A percentile compares a stretch with the other conserved stretches of the same genome.
Conservation (phyloP, 495 filamentous ascomycete genomes). For the Neurospora terricola region DNA sequence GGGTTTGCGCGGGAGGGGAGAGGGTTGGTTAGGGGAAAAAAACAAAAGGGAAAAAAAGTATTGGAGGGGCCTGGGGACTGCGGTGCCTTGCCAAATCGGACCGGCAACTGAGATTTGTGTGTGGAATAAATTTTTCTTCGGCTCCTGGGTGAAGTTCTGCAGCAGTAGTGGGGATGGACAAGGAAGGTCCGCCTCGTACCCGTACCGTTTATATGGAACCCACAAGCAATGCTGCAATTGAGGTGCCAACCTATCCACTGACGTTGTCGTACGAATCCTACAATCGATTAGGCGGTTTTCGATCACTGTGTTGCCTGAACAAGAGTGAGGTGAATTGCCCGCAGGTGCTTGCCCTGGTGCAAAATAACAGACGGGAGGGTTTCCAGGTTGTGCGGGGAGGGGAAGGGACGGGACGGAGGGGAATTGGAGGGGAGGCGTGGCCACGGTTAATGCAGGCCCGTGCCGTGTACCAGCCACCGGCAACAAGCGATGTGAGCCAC, state of each 20-base stretch:
- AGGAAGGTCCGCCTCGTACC: background rate
- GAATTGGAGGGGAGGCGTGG: background rate
- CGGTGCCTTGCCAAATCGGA: slow-evolving; percentile 16
- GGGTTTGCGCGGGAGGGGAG: background rate
- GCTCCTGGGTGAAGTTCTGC: slow-evolving; percentile 14
- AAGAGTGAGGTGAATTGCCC: background rate
- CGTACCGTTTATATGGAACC: background rate
- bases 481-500: background rate
- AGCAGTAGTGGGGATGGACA: slow-evolving; percentile 21
- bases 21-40: slow-evolving; percentile 6
- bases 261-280: background rate
- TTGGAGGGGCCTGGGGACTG: slow-evolving; percentile 7
- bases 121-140: slow-evolving; percentile 30
- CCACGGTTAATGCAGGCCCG: background rate
- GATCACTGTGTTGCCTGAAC: background rate
- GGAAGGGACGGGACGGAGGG: background rate
- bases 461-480: background rate
- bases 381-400: background rate
- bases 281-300: background rate
- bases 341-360: background rate
- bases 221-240: background rate
- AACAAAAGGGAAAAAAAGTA: slow-evolving; percentile 13
- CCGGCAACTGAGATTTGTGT: slow-evolving; percentile 24
- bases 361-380: background rate
- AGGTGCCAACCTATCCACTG: background rate